Percentiles rank a stretch among this genome's conserved stretches.
These are phyloP conservation scores for Monosporozyma siamensis DNA, from an alignment of 805 yeast species.

Conservation along the genomic window DNA sequence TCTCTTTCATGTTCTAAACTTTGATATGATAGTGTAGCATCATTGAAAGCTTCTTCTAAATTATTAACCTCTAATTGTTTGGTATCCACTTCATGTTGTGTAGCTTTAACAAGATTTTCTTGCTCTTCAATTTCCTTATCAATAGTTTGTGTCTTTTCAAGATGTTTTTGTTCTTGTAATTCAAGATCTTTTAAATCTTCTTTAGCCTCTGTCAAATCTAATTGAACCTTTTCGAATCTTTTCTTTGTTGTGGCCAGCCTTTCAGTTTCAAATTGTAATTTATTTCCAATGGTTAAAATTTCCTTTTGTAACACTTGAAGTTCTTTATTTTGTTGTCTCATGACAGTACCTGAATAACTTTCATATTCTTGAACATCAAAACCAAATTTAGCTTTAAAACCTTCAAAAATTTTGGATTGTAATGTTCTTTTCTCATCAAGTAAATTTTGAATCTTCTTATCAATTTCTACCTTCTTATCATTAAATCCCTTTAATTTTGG, in stretches of 20 bases:
- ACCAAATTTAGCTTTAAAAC: constrained; percentile 47
- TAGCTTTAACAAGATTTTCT: constrained; percentile 29
- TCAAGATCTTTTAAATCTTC: constrained; percentile 26
- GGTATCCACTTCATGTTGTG: constrained; percentile 28
- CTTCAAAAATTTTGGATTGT: constrained; percentile 39
- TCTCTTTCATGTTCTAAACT: constrained; percentile 30
- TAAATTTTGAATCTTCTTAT: constrained; percentile 21
- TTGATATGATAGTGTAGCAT: constrained; percentile 24
- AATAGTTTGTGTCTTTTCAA: constrained; percentile 30
- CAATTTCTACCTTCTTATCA: constrained; percentile 15
- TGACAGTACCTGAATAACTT: constrained; percentile 47
- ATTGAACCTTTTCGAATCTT: constrained; percentile 33
- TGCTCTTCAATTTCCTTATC: constrained; percentile 36
- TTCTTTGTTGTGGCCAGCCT: constrained; percentile 47
- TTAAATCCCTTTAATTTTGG: constrained; percentile 20
- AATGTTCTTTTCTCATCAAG: constrained; percentile 28
- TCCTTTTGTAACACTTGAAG: constrained; percentile 53
- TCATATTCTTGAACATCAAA: constrained; percentile 65
- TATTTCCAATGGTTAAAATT: constrained; percentile 49
- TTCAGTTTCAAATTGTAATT: constrained; percentile 55
- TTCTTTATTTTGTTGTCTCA: constrained; percentile 50
- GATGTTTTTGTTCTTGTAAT: constrained; percentile 27
- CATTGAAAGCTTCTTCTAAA: constrained; percentile 43
- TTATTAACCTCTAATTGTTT: constrained; percentile 29
- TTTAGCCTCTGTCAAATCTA: constrained; percentile 33